These are phyloP conservation scores for Tetradesmus lagerheimii DNA, from an alignment of 139 green algal genomes.

Conservation along the genomic window DNA sequence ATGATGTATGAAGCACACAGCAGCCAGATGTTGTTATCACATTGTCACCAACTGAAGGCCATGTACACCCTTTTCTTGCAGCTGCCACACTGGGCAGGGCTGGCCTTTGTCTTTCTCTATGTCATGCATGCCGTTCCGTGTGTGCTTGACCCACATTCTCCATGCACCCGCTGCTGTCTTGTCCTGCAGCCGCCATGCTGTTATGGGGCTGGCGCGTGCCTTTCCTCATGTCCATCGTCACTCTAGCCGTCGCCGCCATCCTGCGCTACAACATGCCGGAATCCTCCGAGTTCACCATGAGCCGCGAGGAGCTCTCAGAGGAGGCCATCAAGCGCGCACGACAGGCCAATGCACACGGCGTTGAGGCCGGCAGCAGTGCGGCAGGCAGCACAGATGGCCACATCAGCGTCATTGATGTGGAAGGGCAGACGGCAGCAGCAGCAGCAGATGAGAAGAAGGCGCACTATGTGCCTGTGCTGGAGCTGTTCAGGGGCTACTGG, in stretches of 20 bases:
- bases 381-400: slow-evolving; percentile 5
- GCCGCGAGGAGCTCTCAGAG: slow-evolving; percentile 26
- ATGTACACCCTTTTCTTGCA: background rate
- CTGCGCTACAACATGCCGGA: slow-evolving; percentile 53
- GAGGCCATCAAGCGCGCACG: background rate
- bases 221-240: slow-evolving; percentile 47
- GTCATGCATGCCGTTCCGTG: no score
- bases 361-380: background rate
- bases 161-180: background rate
- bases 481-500: slow-evolving; percentile 46
- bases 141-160: no score
- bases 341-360: background rate
- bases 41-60: no score
- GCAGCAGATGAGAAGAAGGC: background rate
- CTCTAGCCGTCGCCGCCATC: slow-evolving; percentile 23
- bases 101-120: slow-evolving; percentile 51
- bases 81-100: slow-evolving; percentile 42
- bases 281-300: slow-evolving; percentile 44
- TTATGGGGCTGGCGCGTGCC: slow-evolving; percentile 55
- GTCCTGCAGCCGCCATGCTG: slow-evolving; percentile 35
- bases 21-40: no score
- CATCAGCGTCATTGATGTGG: background rate
- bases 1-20: no score
- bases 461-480: slow-evolving; percentile 11
- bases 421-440: background rate